A percentile compares a stretch with the other conserved stretches of the same genome.
Conservation (phyloP, 441 rosid genomes). For the Adansonia madagascariensis region DNA sequence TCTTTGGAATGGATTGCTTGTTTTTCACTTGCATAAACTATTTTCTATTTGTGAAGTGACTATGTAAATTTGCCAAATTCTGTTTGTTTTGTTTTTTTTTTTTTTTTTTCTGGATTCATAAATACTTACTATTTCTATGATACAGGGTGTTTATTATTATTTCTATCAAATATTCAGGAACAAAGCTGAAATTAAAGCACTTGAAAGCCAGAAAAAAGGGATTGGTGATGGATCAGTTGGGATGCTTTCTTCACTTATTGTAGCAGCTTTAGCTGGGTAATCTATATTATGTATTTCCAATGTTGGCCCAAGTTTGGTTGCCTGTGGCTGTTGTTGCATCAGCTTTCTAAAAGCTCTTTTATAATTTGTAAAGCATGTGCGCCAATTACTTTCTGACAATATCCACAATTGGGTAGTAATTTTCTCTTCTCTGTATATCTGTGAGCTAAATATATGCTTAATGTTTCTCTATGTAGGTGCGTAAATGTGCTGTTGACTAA, state of each 20-base stretch:
- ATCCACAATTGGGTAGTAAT: neutral
- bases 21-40: conserved; percentile 9
- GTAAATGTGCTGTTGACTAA: conserved; percentile 89
- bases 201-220: conserved; percentile 58
- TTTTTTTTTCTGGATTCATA: conserved; percentile 18
- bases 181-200: conserved; percentile 76
- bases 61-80: conserved; percentile 12
- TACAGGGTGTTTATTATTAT: conserved; percentile 98
- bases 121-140: conserved; percentile 45
- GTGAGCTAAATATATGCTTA: conserved; percentile 23
- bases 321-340: neutral
- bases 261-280: conserved; percentile 95
- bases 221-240: conserved; percentile 96
- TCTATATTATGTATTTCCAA: conserved; percentile 6
- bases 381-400: neutral
- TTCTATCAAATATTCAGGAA: conserved; percentile 98
- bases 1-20: neutral
- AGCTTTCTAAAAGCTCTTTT: neutral
- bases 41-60: neutral
- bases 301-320: neutral
- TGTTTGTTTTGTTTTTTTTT: conserved; percentile 24
- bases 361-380: neutral
- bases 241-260: conserved; percentile 83
- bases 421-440: conserved; percentile 6
- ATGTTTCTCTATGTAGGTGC: conserved; percentile 53